Conservation (phyloP, 1,139 yeast genomes). For the Nakaseomyces bracarensis region DNA sequence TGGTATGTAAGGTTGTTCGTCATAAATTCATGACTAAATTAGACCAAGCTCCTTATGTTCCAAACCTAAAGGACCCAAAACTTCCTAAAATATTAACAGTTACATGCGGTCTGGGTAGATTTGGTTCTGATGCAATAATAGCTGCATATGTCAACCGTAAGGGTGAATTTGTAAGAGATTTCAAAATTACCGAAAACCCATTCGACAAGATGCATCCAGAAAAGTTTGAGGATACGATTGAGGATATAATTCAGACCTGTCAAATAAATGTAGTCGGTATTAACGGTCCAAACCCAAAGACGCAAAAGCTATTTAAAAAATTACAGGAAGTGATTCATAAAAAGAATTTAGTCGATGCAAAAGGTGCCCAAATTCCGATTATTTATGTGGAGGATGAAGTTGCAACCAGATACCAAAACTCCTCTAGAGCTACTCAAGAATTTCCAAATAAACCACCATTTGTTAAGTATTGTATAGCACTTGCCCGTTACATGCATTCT, state of each 20-base stretch:
- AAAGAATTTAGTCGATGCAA: slow-evolving; percentile 49
- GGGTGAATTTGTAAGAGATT: slow-evolving; percentile 68
- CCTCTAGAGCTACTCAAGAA: slow-evolving; percentile 66
- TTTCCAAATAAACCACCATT: slow-evolving; percentile 82
- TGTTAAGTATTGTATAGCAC: slow-evolving; percentile 78
- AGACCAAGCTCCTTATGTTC: slow-evolving; percentile 90
- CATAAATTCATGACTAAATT: slow-evolving; percentile 57
- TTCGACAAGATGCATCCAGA: slow-evolving; percentile 36
- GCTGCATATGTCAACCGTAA: slow-evolving; percentile 72
- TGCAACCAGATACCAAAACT: slow-evolving; percentile 78
- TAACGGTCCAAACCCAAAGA: slow-evolving; percentile 75
- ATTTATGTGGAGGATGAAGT: slow-evolving; percentile 91
- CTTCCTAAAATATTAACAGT: slow-evolving; percentile 76
- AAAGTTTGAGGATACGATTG: slow-evolving; percentile 53
- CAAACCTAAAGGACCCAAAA: slow-evolving; percentile 73
- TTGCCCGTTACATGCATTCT: slow-evolving; percentile 85
- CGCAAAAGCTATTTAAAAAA: slow-evolving; percentile 53
- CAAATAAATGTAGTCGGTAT: slow-evolving; percentile 85
- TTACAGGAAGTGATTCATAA: slow-evolving; percentile 50
- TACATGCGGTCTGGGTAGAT: slow-evolving; percentile 80
- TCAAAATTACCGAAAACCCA: slow-evolving; percentile 72
- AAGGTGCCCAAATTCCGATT: slow-evolving; percentile 37
- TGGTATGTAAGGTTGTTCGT: slow-evolving; percentile 64
- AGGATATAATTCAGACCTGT: slow-evolving; percentile 43
- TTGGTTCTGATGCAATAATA: slow-evolving; percentile 73